Base-by-base conservation (phyloP, 2,329 filamentous ascomycete species). In the Lecanicillium sp. region DNA sequence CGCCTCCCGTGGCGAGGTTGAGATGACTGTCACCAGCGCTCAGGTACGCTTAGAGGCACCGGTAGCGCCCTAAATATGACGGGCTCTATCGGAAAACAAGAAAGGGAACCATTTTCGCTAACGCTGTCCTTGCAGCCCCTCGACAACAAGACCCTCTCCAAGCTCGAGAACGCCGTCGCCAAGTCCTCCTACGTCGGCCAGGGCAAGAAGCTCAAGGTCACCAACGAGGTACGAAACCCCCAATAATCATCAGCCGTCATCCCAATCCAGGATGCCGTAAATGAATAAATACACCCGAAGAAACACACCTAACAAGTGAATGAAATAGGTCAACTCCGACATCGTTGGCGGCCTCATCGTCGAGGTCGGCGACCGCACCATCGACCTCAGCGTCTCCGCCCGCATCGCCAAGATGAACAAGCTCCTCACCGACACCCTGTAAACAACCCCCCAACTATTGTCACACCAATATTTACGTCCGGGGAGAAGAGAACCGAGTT, bases 321-420 rank as follows among this genome's bases (percentile, higher is more conserved):
- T 41, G 20, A 7, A n/a, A 42, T 49, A 88, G 85, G 85, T 97
- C 66, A 92, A 95, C 79, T 77, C 90, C 46, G 90, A 97, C 43
- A 90, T 98, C 60, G 69, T 94, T 51, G 92, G 92, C 51, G 92
- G 92, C 46, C 81, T 98, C 52, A 69, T 98, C 50, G 90, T 98
- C 59, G 90, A 97, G 72, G 84, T 97, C 53, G 90, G 89, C 58
- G 90, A 97, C 77, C 85, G 90, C 61, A 97, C 90, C 64, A 95
- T 98, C 61, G 92, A 98, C 70, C 84, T 96, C 54, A 92, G 84
- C 68, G 89, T 98, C 59, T 90, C 90, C 36, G 75, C 85, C 64
- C 94, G 90, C 78, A 84, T 98, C 68, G 78, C 86, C 65, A 94
- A 88, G 81, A 87, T 98, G 79, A 98, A 98, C 87, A 98, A 97